Conservation (phyloP, 345 rosid species). For the Euphorbia peplus region DNA sequence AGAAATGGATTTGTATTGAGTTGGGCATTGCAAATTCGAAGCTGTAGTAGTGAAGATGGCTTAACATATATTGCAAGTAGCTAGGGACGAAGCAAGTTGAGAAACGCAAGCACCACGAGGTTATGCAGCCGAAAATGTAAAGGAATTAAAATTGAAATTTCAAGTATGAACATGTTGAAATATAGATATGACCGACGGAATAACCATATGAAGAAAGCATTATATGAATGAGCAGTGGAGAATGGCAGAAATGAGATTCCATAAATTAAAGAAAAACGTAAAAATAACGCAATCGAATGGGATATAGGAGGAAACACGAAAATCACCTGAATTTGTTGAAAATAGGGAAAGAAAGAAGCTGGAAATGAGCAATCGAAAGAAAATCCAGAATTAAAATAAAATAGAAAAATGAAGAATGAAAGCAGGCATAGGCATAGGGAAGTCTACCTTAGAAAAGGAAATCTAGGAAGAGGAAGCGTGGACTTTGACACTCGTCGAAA, state of each 20-base stretch:
- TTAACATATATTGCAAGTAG: not conserved
- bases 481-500: not conserved
- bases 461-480: not conserved
- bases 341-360: not conserved
- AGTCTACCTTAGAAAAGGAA: not conserved
- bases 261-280: not conserved
- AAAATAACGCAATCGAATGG: too few relatives aligned
- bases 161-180: too few relatives aligned
- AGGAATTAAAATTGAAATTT: not conserved
- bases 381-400: not conserved
- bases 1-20: not conserved
- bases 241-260: not conserved
- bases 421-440: not conserved
- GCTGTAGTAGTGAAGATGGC: not conserved
- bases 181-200: not conserved
- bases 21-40: not conserved
- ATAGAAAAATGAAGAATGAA: not conserved
- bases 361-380: not conserved
- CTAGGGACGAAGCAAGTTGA: not conserved
- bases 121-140: not conserved
- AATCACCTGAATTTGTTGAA: conserved; percentile 4
- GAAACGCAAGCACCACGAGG: not conserved
- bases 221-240: not conserved
- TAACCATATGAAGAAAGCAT: not conserved
- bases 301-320: not conserved